Evolutionary conservation across 495 filamentous ascomycete species (phyloP).

Genomic region (Aspergillus heteromorphus): DNA sequence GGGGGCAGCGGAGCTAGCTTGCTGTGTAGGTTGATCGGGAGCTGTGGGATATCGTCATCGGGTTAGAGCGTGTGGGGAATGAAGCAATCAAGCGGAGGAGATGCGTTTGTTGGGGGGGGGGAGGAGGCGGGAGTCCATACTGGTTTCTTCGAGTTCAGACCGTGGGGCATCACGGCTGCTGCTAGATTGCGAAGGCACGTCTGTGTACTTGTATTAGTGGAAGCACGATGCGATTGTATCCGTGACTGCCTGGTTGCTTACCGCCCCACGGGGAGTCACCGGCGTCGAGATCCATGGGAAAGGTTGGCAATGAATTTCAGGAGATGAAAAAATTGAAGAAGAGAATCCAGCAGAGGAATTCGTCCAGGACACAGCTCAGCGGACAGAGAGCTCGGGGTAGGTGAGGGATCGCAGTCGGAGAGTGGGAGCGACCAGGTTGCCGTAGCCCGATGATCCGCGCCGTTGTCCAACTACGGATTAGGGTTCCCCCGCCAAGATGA

Average conservation of each 20-base stretch:
- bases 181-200: slow-evolving; percentile 53
- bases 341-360: background rate
- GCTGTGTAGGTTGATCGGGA: slow-evolving; percentile 29
- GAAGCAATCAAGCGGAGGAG: slow-evolving; percentile 10
- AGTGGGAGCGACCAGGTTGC: slow-evolving; percentile 17
- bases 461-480: slow-evolving; percentile 16
- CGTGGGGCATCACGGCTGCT: slow-evolving; percentile 26
- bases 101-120: no score
- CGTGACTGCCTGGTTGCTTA: slow-evolving; percentile 38
- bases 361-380: slow-evolving; percentile 10
- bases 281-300: slow-evolving; percentile 53
- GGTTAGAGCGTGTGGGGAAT: slow-evolving; percentile 26
- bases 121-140: slow-evolving; percentile 18
- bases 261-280: slow-evolving; percentile 70
- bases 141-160: slow-evolving; percentile 23
- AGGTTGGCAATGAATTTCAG: background rate
- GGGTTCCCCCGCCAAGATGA: slow-evolving; percentile 11
- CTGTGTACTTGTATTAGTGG: slow-evolving; percentile 30
- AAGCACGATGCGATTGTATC: slow-evolving; percentile 28
- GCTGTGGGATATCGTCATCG: slow-evolving; percentile 26
- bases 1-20: slow-evolving; percentile 31
- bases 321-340: slow-evolving; percentile 6
- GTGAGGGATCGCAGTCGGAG: slow-evolving; percentile 24
- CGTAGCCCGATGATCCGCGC: slow-evolving; percentile 31
- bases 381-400: slow-evolving; percentile 12